Evolutionary conservation across 1,284 basidiomycete genomes (phyloP).

Genomic region (Volvariella surrecta): DNA sequence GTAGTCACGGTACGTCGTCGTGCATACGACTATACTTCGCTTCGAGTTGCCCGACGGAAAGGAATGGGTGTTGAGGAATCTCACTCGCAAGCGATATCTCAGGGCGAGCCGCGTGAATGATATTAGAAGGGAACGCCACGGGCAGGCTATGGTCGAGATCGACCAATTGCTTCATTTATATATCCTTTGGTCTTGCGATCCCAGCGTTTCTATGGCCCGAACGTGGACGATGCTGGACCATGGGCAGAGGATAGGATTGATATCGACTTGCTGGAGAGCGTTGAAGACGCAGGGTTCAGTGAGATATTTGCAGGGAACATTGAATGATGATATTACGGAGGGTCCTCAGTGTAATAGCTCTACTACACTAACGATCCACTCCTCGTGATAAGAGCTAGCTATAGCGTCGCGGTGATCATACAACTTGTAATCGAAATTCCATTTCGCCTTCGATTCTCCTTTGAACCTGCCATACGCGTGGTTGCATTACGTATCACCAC

Average conservation of each 20-base stretch:
- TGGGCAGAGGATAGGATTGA: slow-evolving; percentile 12
- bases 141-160: not conserved
- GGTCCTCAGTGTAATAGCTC: no score
- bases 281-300: slow-evolving; percentile 3
- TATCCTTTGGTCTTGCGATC: slow-evolving; percentile 10
- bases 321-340: no score
- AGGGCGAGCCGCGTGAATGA: slow-evolving; percentile 6
- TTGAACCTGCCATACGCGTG: no score
- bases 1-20: no score
- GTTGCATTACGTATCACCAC: no score
- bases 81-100: slow-evolving; percentile 13
- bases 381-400: no score
- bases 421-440: no score
- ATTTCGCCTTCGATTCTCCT: no score
- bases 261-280: slow-evolving; percentile 7
- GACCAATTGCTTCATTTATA: slow-evolving; percentile 6
- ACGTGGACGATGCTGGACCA: slow-evolving; percentile 6
- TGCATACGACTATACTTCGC: not conserved
- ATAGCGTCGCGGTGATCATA: no score
- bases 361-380: no score
- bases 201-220: not conserved
- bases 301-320: not conserved
- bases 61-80: slow-evolving; percentile 13
- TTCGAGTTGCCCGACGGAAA: not conserved
- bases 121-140: not conserved